A percentile compares a stretch with the other conserved stretches of the same genome.
Conservation (phyloP, 805 yeast species). For the Saccharomyces kudriavzevii region DNA sequence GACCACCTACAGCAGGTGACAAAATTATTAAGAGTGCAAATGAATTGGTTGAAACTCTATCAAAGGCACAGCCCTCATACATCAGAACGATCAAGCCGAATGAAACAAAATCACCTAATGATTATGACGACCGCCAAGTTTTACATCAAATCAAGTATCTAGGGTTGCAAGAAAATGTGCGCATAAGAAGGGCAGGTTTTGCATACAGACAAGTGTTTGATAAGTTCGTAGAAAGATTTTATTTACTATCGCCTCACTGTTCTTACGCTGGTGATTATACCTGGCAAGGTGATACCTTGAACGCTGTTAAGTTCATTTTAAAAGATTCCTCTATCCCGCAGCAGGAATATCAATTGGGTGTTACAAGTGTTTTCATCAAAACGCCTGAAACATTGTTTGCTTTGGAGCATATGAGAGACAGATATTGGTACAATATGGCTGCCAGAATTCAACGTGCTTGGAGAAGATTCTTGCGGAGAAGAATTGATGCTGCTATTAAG, state of each 20-base stretch:
- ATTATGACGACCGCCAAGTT: conserved; percentile 79
- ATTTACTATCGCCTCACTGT: conserved; percentile 71
- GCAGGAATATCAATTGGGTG: conserved; percentile 82
- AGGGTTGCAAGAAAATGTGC: conserved; percentile 89
- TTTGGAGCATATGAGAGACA: conserved; percentile 86
- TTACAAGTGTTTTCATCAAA: conserved; percentile 82
- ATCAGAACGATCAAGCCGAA: conserved; percentile 95
- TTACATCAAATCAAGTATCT: conserved; percentile 88
- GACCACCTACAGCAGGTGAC: conserved; percentile 92
- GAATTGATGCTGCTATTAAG: conserved; percentile 73
- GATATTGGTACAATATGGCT: conserved; percentile 95
- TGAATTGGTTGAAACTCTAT: conserved; percentile 72
- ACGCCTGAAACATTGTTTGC: conserved; percentile 94
- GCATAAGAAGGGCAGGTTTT: conserved; percentile 94
- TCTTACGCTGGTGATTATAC: conserved; percentile 79
- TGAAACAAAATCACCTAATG: conserved; percentile 79
- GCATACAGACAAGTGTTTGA: conserved; percentile 94
- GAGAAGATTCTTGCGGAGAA: conserved; percentile 68
- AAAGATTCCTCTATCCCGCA: conserved; percentile 57
- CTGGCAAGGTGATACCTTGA: conserved; percentile 48
- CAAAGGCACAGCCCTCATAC: conserved; percentile 82
- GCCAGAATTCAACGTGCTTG: conserved; percentile 92
- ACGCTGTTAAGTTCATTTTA: conserved; percentile 44
- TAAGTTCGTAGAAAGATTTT: conserved; percentile 87
- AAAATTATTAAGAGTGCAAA: conserved; percentile 86